Evolutionary conservation across 2,329 filamentous ascomycete genomes (phyloP).

Genomic region (Aspergillus floridensis): DNA sequence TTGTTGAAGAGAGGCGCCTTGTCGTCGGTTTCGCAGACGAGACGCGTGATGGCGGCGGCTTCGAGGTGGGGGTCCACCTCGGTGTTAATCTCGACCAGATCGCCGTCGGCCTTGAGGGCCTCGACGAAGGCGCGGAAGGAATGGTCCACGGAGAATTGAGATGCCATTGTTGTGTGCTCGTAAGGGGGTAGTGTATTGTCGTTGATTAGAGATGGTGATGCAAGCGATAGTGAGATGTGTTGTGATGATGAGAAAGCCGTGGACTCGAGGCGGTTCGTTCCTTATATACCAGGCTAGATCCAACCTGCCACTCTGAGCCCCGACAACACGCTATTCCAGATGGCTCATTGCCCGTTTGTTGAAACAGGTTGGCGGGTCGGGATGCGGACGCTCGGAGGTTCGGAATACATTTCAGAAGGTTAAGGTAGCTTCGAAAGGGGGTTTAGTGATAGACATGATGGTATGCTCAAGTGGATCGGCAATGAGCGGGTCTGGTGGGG

Average conservation of each 20-base stretch:
- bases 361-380: neutral
- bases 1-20: constrained; percentile 55
- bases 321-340: neutral
- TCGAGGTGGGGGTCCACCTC: constrained; percentile 21
- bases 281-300: neutral
- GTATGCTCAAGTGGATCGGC: no score
- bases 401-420: neutral
- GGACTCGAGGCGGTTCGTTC: neutral
- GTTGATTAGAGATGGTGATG: no score
- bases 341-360: neutral
- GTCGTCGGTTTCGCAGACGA: constrained; percentile 42
- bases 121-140: constrained; percentile 21
- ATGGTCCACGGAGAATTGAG: neutral
- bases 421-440: no score
- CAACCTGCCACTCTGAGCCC: neutral
- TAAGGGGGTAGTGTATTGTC: no score
- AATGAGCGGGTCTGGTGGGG: no score
- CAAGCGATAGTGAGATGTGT: neutral
- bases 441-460: no score
- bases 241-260: neutral
- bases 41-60: constrained; percentile 19
- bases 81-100: constrained; percentile 17
- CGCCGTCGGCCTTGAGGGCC: constrained; percentile 18
- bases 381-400: neutral
- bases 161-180: neutral